These are phyloP conservation scores for Ambrosiella beaveri DNA, from an alignment of 2,329 filamentous ascomycete genomes.

Conservation along the genomic window DNA sequence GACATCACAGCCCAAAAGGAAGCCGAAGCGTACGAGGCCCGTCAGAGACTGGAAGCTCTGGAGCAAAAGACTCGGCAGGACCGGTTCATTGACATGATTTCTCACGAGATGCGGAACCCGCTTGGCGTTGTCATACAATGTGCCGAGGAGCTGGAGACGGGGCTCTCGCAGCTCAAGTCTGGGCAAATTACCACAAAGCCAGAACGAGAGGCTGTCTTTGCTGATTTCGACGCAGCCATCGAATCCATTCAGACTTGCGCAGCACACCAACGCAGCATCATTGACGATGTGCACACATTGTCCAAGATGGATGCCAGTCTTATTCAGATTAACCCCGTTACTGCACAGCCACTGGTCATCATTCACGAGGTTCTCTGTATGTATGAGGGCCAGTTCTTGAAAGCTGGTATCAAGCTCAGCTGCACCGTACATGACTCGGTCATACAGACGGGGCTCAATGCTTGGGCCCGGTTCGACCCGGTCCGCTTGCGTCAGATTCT, in stretches of 20 bases:
- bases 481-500: constrained; percentile 57
- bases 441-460: constrained; percentile 41
- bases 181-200: constrained; percentile 21
- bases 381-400: constrained; percentile 59
- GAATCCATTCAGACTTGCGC: constrained; percentile 68
- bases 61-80: constrained; percentile 58
- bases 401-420: constrained; percentile 53
- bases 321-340: constrained; percentile 51
- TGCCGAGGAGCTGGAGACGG: constrained; percentile 50
- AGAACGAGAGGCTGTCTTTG: constrained; percentile 31
- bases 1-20: constrained; percentile 77
- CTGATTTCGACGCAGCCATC: constrained; percentile 52
- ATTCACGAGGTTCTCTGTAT: constrained; percentile 57
- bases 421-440: constrained; percentile 54
- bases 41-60: constrained; percentile 62
- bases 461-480: constrained; percentile 57
- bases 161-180: constrained; percentile 28
- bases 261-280: constrained; percentile 59
- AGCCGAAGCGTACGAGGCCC: constrained; percentile 64
- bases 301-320: constrained; percentile 56
- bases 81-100: constrained; percentile 59
- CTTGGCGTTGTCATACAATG: constrained; percentile 59
- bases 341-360: constrained; percentile 50
- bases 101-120: constrained; percentile 62
- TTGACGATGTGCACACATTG: constrained; percentile 49